Conservation (phyloP, 108 stramenopile species). For the Cyclotella atomus region DNA sequence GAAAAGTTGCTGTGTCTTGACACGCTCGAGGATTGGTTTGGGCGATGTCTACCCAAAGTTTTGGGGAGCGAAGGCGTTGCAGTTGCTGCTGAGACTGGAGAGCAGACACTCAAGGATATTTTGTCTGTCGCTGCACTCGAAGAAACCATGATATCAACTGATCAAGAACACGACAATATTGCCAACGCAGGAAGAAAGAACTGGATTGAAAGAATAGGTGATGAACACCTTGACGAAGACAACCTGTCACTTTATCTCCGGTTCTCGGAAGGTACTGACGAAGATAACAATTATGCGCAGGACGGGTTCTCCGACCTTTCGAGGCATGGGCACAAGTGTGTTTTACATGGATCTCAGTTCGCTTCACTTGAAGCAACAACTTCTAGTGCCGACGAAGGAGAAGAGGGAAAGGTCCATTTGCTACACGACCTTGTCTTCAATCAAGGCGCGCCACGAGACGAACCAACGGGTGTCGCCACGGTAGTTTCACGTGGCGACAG, state of each 20-base stretch:
- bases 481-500: slow-evolving; percentile 72
- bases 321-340: slow-evolving; percentile 64
- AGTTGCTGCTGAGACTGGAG: slow-evolving; percentile 72
- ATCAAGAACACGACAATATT: slow-evolving; percentile 15
- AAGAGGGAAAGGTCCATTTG: slow-evolving; percentile 80
- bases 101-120: slow-evolving; percentile 77
- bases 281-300: slow-evolving; percentile 66
- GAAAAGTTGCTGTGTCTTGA: slow-evolving; percentile 74
- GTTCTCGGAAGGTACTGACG: slow-evolving; percentile 86
- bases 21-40: slow-evolving; percentile 85
- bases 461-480: slow-evolving; percentile 62
- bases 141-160: slow-evolving; percentile 41
- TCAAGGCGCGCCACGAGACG: slow-evolving; percentile 55
- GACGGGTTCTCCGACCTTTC: slow-evolving; percentile 82
- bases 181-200: slow-evolving; percentile 41
- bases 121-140: slow-evolving; percentile 56
- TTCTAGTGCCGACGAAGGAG: slow-evolving; percentile 90
- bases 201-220: slow-evolving; percentile 86
- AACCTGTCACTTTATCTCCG: slow-evolving; percentile 85
- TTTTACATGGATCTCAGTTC: slow-evolving; percentile 56
- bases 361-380: slow-evolving; percentile 60
- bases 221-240: slow-evolving; percentile 86
- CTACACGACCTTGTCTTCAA: slow-evolving; percentile 84
- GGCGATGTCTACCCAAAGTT: slow-evolving; percentile 65
- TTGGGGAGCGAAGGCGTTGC: slow-evolving; percentile 85